Evolutionary conservation across 441 rosid species (phyloP).

Genomic region (Erysimum cheiri): DNA sequence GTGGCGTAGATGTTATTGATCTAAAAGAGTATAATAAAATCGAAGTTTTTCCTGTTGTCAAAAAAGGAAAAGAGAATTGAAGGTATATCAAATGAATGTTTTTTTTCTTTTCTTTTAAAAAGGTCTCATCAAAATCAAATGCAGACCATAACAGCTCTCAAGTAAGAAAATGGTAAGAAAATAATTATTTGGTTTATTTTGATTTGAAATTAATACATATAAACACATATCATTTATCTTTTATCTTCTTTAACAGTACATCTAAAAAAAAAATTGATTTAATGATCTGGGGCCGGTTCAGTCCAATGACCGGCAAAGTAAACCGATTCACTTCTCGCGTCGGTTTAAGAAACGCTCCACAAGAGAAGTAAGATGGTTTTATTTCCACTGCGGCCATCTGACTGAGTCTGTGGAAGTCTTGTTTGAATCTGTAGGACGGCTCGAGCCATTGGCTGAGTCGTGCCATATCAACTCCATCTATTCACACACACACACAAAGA

Average conservation of each 20-base stretch:
- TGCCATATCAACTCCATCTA: constrained; percentile 96
- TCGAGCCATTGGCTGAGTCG: constrained; percentile 59
- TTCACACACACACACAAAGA: constrained; percentile 26
- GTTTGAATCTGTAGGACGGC: constrained; percentile 58
- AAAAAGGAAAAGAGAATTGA: neutral
- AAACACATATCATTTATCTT: neutral
- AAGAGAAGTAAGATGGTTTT: constrained; percentile 7
- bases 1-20: neutral
- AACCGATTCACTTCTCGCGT: neutral
- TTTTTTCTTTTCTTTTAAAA: neutral
- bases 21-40: neutral
- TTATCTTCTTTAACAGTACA: neutral
- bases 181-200: neutral
- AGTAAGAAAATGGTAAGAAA: neutral
- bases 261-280: neutral
- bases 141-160: neutral
- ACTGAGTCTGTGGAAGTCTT: constrained; percentile 59
- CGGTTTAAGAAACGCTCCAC: neutral
- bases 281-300: neutral
- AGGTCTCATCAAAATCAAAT: constrained; percentile 5
- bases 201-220: neutral
- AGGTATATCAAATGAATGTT: neutral
- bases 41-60: neutral
- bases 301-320: neutral
- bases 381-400: constrained; percentile 75